Evolutionary conservation across 2,329 filamentous ascomycete genomes (phyloP).

Genomic region (Zymoseptoria ardabiliae): DNA sequence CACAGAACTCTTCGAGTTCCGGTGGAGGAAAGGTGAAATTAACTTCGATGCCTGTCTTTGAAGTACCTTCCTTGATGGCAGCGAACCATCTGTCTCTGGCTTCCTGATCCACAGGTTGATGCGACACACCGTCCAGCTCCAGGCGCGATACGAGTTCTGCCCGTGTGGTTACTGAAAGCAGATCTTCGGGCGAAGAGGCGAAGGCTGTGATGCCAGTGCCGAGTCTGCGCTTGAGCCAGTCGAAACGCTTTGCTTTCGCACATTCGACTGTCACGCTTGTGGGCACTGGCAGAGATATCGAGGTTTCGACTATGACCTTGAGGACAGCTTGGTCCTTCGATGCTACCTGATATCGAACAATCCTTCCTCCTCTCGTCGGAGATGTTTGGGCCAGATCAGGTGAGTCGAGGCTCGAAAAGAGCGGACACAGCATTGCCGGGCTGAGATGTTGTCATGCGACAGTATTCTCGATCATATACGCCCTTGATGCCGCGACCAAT

Average conservation of each 20-base stretch:
- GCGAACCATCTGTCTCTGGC: neutral
- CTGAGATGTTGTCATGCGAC: too few species aligned
- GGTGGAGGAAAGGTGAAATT: neutral
- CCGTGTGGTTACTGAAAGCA: neutral
- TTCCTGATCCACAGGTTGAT: neutral
- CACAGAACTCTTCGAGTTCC: neutral
- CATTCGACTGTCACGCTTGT: neutral
- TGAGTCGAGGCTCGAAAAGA: too few species aligned
- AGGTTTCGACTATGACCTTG: neutral
- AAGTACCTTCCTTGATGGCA: neutral
- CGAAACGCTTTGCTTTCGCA: neutral
- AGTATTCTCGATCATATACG: too few species aligned
- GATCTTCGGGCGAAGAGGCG: neutral
- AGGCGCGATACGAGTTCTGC: neutral
- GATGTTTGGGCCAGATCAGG: too few species aligned
- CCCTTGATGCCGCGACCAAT: too few species aligned
- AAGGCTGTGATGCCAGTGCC: neutral
- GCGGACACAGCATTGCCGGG: too few species aligned
- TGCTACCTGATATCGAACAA: neutral
- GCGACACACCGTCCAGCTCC: neutral
- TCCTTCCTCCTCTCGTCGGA: too few species aligned
- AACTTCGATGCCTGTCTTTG: neutral
- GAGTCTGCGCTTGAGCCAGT: neutral
- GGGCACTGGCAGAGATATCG: neutral
- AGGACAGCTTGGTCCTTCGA: neutral